Evolutionary conservation across 192 early-diverging fungal genomes (phyloP), one percentile per base, ranked within the genome.

Genomic region (Phlyctochytrium bullatum): DNA sequence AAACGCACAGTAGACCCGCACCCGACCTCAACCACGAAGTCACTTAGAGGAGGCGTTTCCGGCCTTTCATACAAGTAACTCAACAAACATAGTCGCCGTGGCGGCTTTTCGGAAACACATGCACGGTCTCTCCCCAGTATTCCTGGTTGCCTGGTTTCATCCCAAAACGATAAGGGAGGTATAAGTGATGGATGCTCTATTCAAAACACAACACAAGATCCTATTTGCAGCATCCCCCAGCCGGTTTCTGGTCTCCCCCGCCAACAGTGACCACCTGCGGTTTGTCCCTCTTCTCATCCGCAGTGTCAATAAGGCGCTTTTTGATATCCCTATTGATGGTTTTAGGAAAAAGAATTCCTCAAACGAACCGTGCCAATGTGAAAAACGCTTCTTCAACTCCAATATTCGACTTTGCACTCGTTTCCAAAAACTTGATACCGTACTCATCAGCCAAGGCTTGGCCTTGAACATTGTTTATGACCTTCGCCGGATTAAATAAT

Each of bases 281-380:
- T 51, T 80, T 82, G 52, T 82, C 78, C 51, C 61, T 69, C 65
- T 86, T 80, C 59, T 82, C 76, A 36, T 89, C 82, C 29, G 88
- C 83, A 17, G 92, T 90, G 76, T 98, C 96, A 69, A 98, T 95
- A 72, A 98, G 82, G 34, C 96, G 91, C 83, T 93, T 95, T 80
- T 98, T 98, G 85, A 98, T 97, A 70, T 98, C 96, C 68, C 93
- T 93, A 2, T 96, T 96, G 57, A 99, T 80, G 34, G 89, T 89
- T n/a, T n/a, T n/a, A n/a, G n/a, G 73, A 97, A 96, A 79, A 99
- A 99, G 40, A 96, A 93, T 75, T 98, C 96, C 70, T 99, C 97
- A 30, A 84, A n/a, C n/a, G n/a, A 80, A 32, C 83, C 78, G 79
- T 59, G 2, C 33, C 53, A 20, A 14, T 23, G n/a, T 23, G 64